A percentile compares a stretch with the other conserved stretches of the same genome.
Conservation (phyloP, 495 filamentous ascomycete genomes). For the Penicillium herquei region DNA sequence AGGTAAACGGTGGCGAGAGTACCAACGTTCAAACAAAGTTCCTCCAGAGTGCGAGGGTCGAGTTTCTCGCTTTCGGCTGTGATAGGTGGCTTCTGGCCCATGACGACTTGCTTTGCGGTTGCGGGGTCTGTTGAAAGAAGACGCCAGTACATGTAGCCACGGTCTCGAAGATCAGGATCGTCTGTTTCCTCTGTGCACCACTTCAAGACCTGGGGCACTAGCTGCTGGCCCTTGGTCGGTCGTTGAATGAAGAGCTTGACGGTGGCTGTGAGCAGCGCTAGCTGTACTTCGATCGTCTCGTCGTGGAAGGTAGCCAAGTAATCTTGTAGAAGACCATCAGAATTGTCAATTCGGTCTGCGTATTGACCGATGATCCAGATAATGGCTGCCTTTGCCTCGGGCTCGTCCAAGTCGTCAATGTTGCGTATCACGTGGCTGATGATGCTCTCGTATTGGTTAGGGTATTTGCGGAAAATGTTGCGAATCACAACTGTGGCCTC, state of each 20-base stretch:
- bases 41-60: constrained; percentile 87
- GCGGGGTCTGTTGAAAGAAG: constrained; percentile 92
- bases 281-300: constrained; percentile 91
- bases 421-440: constrained; percentile 95
- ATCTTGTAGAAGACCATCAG: constrained; percentile 88
- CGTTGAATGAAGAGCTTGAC: constrained; percentile 98
- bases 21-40: constrained; percentile 95
- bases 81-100: constrained; percentile 96
- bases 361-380: constrained; percentile 99
- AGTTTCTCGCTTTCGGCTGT: constrained; percentile 95
- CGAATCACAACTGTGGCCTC: constrained; percentile 99
- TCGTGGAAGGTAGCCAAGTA: constrained; percentile 92
- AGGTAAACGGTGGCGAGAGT: constrained; percentile 96
- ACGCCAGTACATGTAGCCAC: constrained; percentile 99
- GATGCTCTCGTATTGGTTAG: constrained; percentile 96
- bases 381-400: constrained; percentile 99
- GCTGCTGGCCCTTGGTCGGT: constrained; percentile 88
- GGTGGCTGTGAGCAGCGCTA: constrained; percentile 91
- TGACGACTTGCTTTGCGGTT: constrained; percentile 82
- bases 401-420: constrained; percentile 94
- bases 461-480: constrained; percentile 99
- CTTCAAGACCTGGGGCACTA: constrained; percentile 94
- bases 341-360: constrained; percentile 94
- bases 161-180: constrained; percentile 91
- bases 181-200: constrained; percentile 99